phyloP scores from a whole-genome alignment of 129 eudicot genomes.

The Escallonia herrerae region DNA sequence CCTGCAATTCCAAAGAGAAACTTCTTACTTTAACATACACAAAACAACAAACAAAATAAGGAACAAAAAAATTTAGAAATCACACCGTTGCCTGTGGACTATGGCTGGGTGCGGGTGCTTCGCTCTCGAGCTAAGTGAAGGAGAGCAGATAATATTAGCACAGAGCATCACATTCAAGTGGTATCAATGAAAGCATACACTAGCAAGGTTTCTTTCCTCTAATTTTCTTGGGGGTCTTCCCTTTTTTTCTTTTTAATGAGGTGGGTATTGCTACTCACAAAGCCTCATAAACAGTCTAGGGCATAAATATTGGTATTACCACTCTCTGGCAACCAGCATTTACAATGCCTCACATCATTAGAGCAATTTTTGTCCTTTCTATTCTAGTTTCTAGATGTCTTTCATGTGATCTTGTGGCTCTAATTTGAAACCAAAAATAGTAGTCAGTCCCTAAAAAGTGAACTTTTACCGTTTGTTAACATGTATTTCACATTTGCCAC shows the following conservation, averaged over 20 bases:
- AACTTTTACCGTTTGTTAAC: no score
- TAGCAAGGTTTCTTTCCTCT: no score
- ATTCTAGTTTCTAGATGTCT: no score
- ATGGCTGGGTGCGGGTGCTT: slow-evolving; percentile 11
- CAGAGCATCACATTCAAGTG: background rate
- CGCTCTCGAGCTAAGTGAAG: slow-evolving; percentile 27
- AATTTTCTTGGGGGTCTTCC: no score
- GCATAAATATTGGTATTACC: no score
- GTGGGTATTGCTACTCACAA: background rate
- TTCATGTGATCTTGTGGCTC: no score
- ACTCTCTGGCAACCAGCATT: no score
- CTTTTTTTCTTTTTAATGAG: background rate
- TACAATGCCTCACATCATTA: no score
- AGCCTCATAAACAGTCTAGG: background rate
- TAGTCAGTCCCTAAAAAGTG: no score
- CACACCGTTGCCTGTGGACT: slow-evolving; percentile 36
- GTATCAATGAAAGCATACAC: background rate
- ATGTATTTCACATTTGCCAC: no score
- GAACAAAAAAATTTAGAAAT: background rate
- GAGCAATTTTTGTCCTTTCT: no score
- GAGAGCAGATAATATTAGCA: background rate
- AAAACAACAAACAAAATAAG: background rate
- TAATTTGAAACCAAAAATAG: no score
- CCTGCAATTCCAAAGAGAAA: slow-evolving; percentile 33
- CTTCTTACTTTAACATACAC: background rate